These are phyloP conservation scores for Globisporangium spinosum DNA, from an alignment of 352 stramenopile species.

Conservation along the genomic window DNA sequence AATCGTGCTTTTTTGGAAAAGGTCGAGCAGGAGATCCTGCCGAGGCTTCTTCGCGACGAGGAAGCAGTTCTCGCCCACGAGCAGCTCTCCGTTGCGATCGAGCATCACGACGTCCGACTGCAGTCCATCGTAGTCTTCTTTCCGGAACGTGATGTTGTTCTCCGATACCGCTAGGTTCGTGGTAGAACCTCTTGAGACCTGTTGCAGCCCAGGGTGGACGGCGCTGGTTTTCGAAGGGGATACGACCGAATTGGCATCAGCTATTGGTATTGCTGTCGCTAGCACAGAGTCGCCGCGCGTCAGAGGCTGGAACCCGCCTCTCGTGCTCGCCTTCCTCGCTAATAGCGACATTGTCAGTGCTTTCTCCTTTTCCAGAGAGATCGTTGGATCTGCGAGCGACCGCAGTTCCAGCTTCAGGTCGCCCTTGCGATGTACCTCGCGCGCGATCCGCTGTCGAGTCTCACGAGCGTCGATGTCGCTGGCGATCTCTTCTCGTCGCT, in stretches of 20 bases:
- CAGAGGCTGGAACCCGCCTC: slow-evolving; percentile 15
- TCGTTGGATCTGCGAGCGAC: slow-evolving; percentile 40
- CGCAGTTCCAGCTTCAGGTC: slow-evolving; percentile 44
- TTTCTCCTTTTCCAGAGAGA: slow-evolving; percentile 52
- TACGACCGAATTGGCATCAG: not conserved
- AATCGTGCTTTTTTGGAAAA: slow-evolving; percentile 30
- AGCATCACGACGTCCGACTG: slow-evolving; percentile 43
- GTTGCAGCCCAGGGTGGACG: not conserved
- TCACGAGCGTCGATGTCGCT: slow-evolving; percentile 43
- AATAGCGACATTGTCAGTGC: not conserved
- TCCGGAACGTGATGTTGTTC: slow-evolving; percentile 35
- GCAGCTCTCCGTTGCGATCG: slow-evolving; percentile 34
- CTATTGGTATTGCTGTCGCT: not conserved
- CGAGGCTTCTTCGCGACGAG: slow-evolving; percentile 40
- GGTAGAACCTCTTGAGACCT: not conserved
- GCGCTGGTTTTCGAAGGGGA: not conserved
- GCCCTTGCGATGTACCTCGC: slow-evolving; percentile 34
- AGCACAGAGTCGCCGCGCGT: slow-evolving; percentile 2
- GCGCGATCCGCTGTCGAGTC: slow-evolving; percentile 26
- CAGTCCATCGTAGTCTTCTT: slow-evolving; percentile 53
- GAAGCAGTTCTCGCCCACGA: slow-evolving; percentile 54
- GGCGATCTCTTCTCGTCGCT: slow-evolving; percentile 42
- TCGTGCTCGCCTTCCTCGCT: not conserved
- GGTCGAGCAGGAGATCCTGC: slow-evolving; percentile 35
- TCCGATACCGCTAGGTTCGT: slow-evolving; percentile 1